Evolutionary conservation across 2,329 filamentous ascomycete species (phyloP).

Genomic region (Blastomyces parvus): DNA sequence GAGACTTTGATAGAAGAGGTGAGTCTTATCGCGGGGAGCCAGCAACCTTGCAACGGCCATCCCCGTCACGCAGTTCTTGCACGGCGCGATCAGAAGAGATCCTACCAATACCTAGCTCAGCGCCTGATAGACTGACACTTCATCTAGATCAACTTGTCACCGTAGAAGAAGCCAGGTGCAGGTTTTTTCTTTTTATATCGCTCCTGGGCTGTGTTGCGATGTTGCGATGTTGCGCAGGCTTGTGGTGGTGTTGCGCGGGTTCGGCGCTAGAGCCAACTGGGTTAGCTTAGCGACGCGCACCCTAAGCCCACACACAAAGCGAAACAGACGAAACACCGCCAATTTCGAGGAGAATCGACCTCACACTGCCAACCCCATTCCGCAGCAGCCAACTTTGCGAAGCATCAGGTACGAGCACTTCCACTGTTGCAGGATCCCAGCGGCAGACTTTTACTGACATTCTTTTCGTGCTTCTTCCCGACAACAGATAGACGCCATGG

Average conservation of each 20-base stretch:
- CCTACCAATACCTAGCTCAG: not conserved
- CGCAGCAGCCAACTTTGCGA: slow-evolving; percentile 35
- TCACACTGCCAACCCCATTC: slow-evolving; percentile 17
- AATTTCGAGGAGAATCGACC: slow-evolving; percentile 32
- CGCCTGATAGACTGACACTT: too few relatives aligned
- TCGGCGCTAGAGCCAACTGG: slow-evolving; percentile 26
- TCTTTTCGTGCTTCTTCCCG: slow-evolving; percentile 16
- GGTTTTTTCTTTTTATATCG: too few relatives aligned
- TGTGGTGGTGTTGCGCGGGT: not conserved
- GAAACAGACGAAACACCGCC: slow-evolving; percentile 2
- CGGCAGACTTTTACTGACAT: slow-evolving; percentile 28
- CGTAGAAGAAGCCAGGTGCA: not conserved
- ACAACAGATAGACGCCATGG: slow-evolving; percentile 43
- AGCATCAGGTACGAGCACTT: slow-evolving; percentile 30
- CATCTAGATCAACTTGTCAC: not conserved
- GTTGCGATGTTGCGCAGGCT: not conserved
- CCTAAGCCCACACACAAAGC: slow-evolving; percentile 36
- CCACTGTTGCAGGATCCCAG: slow-evolving; percentile 21
- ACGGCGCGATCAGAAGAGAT: not conserved
- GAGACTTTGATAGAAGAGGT: not conserved
- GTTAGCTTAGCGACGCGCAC: slow-evolving; percentile 39
- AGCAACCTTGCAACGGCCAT: too few relatives aligned
- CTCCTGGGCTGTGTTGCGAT: not conserved
- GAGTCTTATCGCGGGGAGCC: too few relatives aligned
- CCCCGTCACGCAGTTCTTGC: not conserved